Evolutionary conservation across 2,329 filamentous ascomycete genomes (phyloP), one percentile per base, ranked within the genome.

Genomic region (Venturia effusa): DNA sequence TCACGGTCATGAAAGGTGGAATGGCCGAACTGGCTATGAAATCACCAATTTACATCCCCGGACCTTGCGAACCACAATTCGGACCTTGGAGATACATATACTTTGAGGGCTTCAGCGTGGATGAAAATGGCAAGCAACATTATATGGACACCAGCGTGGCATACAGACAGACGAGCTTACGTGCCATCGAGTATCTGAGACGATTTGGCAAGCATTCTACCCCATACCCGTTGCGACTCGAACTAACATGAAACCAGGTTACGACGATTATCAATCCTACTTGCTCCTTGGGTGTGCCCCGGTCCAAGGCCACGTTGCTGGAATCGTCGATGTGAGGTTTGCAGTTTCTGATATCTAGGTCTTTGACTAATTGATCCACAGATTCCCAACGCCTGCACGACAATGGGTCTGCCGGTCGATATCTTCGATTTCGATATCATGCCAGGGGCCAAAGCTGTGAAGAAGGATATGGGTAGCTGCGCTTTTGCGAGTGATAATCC

Each of bases 401-500:
- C 92, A 0, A 79, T 96, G 65, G 92, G 91, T 0, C 73, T 96
- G 63, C 92, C 92, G 0, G 90, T 96, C 81, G 92, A 96, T 76
- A 95, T 97, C 62, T 97, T 97, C 70, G 90, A 94, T 71, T 96
- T 97, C 75, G 92, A 96, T 72, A 93, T 96, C 68, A 84, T 85
- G 59, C 90, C 91, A 0, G 81, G 81, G 64, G 80, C 79, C 5
- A 79, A 81, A 7, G 83, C 82, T 2, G 78, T 83, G 71, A 84
- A 85, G 77, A 74, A 79, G 64, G 85, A 92, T 71, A 82, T 92
- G 82, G 89, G 88, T 1, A 78, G 72, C 48, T 94, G 90, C 74
- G 89, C 89, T 55, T 63, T 63, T 24, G 61, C 61, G n/a, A 63
- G 37, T 19, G 41, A 45, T 41, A 61, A 41, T 19, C 59, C 59